Evolutionary conservation across 257 asterid genomes (phyloP), one percentile per base, ranked within the genome.

Genomic region (Asclepias syriaca): DNA sequence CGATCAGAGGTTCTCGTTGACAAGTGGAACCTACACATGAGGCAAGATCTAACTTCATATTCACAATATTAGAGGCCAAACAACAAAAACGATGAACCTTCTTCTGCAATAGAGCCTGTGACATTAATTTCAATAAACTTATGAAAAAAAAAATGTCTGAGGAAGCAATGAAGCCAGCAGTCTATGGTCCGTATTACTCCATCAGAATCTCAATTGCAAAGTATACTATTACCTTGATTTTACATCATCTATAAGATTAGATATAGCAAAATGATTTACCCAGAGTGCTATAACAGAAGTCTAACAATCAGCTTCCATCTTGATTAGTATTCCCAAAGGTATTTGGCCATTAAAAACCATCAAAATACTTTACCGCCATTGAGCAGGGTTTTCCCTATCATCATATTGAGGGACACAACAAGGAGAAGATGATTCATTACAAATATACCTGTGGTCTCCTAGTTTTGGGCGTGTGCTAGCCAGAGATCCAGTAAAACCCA

Each of bases 401-500:
- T 60, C 66, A 29, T 4, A 27, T 50, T 43, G 11, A 65, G 59
- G 70, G 66, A 51, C 6, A 72, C 54, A 39, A 70, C 61, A 53
- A 34, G 49, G 32, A 63, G 16, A 22, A 13, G 22, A 21, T 69
- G 46, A 66, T 63, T 76, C 66, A 45, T 63, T 63, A 48, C 18
- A 12, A 21, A 77, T 59, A 56, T 73, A 89, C 99, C 98, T 91
- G 74, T 91, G 99, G 78, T 91, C 96, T 70, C 99, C 97, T 16
- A 74, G 88, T 85, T 94, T 94, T 57, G 98, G 92, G 2, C 78
- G 85, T 69, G 88, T 39, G 80, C 93, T 88, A 75, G 87, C 87
- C 75, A 91, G 83, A 80, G 99, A 84, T 79, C 99, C 98, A 56
- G 90, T 81, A 85, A 91, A 91, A 74, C 97, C 98, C 76, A 94